A percentile compares a stretch with the other conserved stretches of the same genome.
Conservation (phyloP, 2,329 filamentous ascomycete species). For the Pyricularia grisea region DNA sequence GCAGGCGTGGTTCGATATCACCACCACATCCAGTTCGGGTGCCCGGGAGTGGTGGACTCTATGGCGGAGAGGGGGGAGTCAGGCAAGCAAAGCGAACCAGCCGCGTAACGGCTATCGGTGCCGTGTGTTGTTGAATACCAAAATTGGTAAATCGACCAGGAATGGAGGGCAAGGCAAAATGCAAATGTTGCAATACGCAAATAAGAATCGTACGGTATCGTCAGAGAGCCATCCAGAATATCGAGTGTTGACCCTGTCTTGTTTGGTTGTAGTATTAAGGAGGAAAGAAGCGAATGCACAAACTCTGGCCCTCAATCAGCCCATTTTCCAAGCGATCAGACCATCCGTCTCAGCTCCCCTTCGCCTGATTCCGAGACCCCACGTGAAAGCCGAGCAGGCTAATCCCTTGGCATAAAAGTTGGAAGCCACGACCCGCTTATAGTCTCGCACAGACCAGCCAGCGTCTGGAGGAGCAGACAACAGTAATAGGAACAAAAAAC, state of each 20-base stretch:
- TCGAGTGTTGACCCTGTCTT: conserved; percentile 2
- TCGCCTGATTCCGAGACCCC: background rate
- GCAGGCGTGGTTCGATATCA: conserved; percentile 8
- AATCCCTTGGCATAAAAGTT: background rate
- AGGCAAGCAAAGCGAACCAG: background rate
- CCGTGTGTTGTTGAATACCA: background rate
- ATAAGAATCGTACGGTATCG: conserved; percentile 4
- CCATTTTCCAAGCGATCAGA: conserved; percentile 7
- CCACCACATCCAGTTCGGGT: background rate
- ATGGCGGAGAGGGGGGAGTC: background rate
- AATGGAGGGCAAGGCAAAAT: background rate
- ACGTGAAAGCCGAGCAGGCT: background rate
- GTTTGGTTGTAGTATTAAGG: background rate
- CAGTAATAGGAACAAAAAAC: background rate
- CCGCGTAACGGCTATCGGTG: conserved; percentile 1
- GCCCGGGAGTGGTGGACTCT: background rate
- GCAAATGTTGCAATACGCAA: background rate
- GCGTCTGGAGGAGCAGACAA: background rate
- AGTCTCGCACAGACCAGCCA: background rate
- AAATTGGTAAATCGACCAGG: background rate
- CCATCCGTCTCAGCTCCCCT: conserved; percentile 5
- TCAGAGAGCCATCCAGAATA: background rate
- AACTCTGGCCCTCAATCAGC: conserved; percentile 1
- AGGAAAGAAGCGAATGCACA: background rate
- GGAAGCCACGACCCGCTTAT: background rate